A percentile compares a stretch with the other conserved stretches of the same genome.
Evolutionary conservation across 495 filamentous ascomycete species (phyloP).

Genomic region (Oidiodendron maius): DNA sequence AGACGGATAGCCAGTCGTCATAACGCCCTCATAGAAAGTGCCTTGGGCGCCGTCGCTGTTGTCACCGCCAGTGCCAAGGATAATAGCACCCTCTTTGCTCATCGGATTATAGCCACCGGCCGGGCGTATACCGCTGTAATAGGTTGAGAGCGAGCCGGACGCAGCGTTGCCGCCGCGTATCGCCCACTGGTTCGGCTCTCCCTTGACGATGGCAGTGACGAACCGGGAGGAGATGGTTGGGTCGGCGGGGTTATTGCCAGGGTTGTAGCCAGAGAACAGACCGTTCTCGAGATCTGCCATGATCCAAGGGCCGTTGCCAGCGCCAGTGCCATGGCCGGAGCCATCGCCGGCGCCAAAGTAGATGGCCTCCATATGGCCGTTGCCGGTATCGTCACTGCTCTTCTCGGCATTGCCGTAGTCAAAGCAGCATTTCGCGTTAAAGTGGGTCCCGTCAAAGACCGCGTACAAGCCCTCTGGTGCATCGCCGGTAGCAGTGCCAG

Average conservation of each 20-base stretch:
- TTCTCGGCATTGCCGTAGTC: conserved; percentile 45
- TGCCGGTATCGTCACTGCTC: conserved; percentile 42
- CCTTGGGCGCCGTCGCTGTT: conserved; percentile 48
- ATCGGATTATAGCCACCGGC: conserved; percentile 41
- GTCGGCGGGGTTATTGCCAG: conserved; percentile 33
- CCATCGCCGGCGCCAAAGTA: conserved; percentile 47
- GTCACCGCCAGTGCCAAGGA: conserved; percentile 50
- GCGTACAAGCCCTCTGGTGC: conserved; percentile 50
- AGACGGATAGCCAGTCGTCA: conserved; percentile 51
- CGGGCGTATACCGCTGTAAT: background rate
- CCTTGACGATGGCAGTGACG: conserved; percentile 43
- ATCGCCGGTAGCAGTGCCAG: conserved; percentile 42
- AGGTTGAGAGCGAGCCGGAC: no score
- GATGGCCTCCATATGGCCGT: no score
- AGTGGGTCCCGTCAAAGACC: conserved; percentile 51
- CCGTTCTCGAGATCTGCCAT: conserved; percentile 56
- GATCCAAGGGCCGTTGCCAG: conserved; percentile 48
- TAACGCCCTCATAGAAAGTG: conserved; percentile 54
- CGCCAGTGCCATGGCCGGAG: conserved; percentile 41
- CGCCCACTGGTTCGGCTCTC: conserved; percentile 40
- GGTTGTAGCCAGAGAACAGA: conserved; percentile 41
- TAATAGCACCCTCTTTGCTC: conserved; percentile 51
- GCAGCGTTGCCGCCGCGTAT: conserved; percentile 45
- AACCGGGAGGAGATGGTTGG: conserved; percentile 43
- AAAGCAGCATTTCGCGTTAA: conserved; percentile 30